Evolutionary conservation across 768 basidiomycete genomes (phyloP).

Genomic region (Candolleomyces efflorescens): DNA sequence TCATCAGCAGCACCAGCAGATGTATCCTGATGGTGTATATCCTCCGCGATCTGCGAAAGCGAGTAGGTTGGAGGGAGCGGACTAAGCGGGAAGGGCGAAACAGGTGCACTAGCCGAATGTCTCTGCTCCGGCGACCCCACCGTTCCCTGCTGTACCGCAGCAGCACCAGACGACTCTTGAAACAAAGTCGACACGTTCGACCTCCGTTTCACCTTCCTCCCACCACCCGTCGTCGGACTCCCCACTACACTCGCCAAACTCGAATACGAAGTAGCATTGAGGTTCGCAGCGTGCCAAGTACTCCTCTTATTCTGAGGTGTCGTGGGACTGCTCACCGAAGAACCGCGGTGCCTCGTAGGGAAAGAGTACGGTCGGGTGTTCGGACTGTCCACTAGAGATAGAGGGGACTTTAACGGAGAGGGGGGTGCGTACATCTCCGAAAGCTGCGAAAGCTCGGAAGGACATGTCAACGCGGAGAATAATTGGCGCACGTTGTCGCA

Average conservation of each 20-base stretch:
- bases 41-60: conserved; percentile 16
- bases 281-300: conserved; percentile 79
- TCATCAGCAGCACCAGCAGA: no score
- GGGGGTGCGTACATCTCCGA: conserved; percentile 88
- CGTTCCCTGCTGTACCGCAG: no score
- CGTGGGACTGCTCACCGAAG: conserved; percentile 16
- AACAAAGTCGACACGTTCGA: conserved; percentile 52
- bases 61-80: conserved; percentile 7
- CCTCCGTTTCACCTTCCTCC: conserved; percentile 46
- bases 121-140: conserved; percentile 6
- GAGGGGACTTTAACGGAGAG: conserved; percentile 42
- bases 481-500: conserved; percentile 80
- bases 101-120: conserved; percentile 21
- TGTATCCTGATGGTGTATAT: neutral
- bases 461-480: conserved; percentile 70
- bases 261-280: conserved; percentile 51
- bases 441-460: conserved; percentile 68
- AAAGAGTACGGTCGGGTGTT: conserved; percentile 35
- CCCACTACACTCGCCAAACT: conserved; percentile 45
- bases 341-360: conserved; percentile 41
- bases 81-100: conserved; percentile 21
- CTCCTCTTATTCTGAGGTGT: conserved; percentile 47
- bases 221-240: conserved; percentile 40
- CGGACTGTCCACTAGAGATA: conserved; percentile 16
- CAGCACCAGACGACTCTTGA: no score